A percentile compares a stretch with the other conserved stretches of the same genome.
phyloP scores from a whole-genome alignment of 345 rosid genomes.

The Dipteronia sinensis region DNA sequence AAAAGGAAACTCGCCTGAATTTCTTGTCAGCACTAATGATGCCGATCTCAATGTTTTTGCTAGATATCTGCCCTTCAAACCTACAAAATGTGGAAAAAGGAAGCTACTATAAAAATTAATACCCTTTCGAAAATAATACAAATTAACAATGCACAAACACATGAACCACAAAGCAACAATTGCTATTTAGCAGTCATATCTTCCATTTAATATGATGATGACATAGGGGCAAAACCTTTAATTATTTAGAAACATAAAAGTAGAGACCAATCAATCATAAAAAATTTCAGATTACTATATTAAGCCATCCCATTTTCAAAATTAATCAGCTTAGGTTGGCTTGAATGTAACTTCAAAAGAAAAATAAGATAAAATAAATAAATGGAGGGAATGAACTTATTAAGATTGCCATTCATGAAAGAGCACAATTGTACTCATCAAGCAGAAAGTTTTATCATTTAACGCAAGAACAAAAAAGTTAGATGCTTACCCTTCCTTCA shows the following conservation, averaged over 20 bases:
- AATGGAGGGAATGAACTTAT: background rate
- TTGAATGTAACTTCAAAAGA: background rate
- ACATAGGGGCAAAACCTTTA: too few species aligned
- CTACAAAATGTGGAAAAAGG: slow-evolving; percentile 40
- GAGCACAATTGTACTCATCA: background rate
- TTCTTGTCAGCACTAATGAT: slow-evolving; percentile 73
- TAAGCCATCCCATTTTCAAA: background rate
- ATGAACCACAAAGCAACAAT: background rate
- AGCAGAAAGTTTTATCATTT: background rate
- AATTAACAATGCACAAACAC: background rate
- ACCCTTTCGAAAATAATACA: background rate
- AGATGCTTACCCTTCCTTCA: slow-evolving; percentile 84
- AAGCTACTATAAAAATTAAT: background rate
- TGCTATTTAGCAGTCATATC: background rate
- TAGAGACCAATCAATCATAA: background rate
- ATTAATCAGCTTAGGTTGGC: background rate
- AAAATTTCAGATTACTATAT: background rate
- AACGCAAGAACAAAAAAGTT: background rate
- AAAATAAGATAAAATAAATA: background rate
- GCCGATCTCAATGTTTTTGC: slow-evolving; percentile 90
- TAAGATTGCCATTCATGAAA: background rate
- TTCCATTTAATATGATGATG: too few species aligned
- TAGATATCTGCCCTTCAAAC: slow-evolving; percentile 89
- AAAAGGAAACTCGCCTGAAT: slow-evolving; percentile 55
- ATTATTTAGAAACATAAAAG: too few species aligned